Evolutionary conservation across 345 rosid genomes (phyloP), one percentile per base, ranked within the genome.

Genomic region (Carallia pectinifolia): DNA sequence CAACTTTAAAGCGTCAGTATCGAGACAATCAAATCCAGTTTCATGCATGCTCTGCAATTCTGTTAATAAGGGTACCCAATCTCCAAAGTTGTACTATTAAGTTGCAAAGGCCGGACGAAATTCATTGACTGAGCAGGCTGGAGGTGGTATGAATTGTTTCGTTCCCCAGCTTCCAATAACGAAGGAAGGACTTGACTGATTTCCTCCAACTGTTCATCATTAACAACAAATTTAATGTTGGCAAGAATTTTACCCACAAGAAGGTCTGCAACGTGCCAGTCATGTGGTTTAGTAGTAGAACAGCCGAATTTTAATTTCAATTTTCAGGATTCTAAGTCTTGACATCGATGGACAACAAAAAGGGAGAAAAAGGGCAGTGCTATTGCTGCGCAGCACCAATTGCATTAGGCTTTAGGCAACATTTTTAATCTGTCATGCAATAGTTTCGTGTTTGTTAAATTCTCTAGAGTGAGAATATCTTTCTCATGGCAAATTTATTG

Each of bases 141-240:
- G 36, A 23, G 16, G 19, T 55, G 47, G 74, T 65, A 68, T 13
- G 39, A 60, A 23, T 37, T 37, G 31, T 39, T 66, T 61, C 61
- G 73, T 0, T 67, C 71, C 6, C 65, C 70, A 36, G 59, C 54
- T 61, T 68, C 71, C 73, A 67, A 67, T 55, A 75, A 13, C 17
- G 61, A 30, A 59, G 61, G 30, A 27, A 44, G 44, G 18, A 64
- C 66, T 36, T 34, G 31, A 12, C 64, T 58, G 6, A 55, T 58
- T 34, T 77, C 77, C 64, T 75, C 79, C 67, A 72, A 36, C 81
- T 81, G 68, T 61, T 2, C 61, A 33, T 23, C 75, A 37, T 61
- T 6, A 7, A 16, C 31, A 30, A 31, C 6, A 31, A 38, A 19
- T 56, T 3, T 33, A 33, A 33, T 33, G 19, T 53, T 17, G 18